Evolutionary conservation across 1,139 yeast genomes (phyloP), one percentile per base, ranked within the genome.

Genomic region (Diutina catenulata): DNA sequence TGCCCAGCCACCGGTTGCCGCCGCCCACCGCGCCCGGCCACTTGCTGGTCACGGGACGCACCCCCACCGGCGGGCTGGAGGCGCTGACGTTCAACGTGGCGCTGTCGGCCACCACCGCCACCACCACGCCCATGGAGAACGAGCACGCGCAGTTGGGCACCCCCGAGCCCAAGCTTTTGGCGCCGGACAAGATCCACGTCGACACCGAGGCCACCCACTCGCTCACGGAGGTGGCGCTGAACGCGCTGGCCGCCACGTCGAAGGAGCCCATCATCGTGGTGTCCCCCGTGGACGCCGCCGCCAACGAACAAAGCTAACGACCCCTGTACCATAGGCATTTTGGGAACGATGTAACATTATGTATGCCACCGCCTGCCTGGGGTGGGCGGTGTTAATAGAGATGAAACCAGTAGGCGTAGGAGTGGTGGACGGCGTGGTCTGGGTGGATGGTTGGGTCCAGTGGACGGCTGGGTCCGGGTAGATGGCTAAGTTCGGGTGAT

Each of bases 1-100:
- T 86, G 42, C 87, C 91, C 9, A 58, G 56, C 41, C 62, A 60
- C 33, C 46, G 33, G n/a, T n/a, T n/a, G 28, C 28, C 28, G 28
- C 5, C 28, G 28, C 7, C 28, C 16, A 16, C 28, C 13, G 16
- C 15, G 14, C 16, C 14, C 7, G 6, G 16, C 16, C 16, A 25
- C n/a, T 14, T 16, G 28, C 28, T 25, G 28, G 16, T 25, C 28
- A 14, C n/a, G n/a, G n/a, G n/a, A n/a, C n/a, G 16, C 15, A 14
- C 28, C 16, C 28, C 28, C 16, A 25, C 28, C 16, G 14, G 16
- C 15, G 16, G 28, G 15, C 28, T 25, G 16, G 28, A 25, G 16
- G 28, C 14, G 18, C 28, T 25, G 28, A 25, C 28, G 28, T 25
- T 16, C 9, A 16, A 14, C 3, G 28, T 14, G 14, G 28, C 14